phyloP scores from a whole-genome alignment of 345 rosid species.

The Syzygium grande region DNA sequence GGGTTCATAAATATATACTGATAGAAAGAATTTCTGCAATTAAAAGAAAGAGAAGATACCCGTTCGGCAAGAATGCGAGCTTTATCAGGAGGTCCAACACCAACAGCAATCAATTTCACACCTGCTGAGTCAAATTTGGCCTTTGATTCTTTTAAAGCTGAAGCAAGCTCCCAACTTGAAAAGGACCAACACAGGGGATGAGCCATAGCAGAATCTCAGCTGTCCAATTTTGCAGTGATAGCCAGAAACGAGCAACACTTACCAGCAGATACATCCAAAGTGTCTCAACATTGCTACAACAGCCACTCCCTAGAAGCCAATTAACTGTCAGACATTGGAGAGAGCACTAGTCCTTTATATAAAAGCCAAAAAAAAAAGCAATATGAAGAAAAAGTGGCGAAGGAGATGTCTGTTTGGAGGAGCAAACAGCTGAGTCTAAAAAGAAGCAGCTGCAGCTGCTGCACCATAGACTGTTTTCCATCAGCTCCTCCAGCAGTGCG shows the following conservation, averaged over 20 bases:
- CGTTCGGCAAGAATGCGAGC: conserved; percentile 58
- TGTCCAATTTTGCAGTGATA: neutral
- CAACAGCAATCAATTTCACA: conserved; percentile 69
- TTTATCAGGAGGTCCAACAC: conserved; percentile 80
- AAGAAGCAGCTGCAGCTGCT: neutral
- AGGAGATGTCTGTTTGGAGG: neutral
- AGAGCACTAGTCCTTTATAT: neutral
- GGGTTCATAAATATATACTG: neutral
- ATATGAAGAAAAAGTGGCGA: neutral
- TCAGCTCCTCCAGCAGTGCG: neutral
- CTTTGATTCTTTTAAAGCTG: conserved; percentile 54
- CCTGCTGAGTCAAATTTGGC: conserved; percentile 71
- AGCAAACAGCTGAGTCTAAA: neutral
- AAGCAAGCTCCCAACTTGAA: conserved; percentile 84
- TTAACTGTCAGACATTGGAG: neutral
- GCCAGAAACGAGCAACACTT: neutral
- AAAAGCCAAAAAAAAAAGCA: too few species aligned
- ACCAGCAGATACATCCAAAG: conserved; percentile 92
- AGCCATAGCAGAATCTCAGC: neutral
- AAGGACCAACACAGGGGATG: neutral
- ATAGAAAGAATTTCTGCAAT: neutral
- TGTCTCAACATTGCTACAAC: conserved; percentile 86
- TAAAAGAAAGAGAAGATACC: conserved; percentile 21
- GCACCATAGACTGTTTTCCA: neutral
- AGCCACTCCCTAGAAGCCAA: conserved; percentile 48